Evolutionary conservation across 371 early-diverging fungal genomes (phyloP).

Genomic region (Parasitella parasitica): DNA sequence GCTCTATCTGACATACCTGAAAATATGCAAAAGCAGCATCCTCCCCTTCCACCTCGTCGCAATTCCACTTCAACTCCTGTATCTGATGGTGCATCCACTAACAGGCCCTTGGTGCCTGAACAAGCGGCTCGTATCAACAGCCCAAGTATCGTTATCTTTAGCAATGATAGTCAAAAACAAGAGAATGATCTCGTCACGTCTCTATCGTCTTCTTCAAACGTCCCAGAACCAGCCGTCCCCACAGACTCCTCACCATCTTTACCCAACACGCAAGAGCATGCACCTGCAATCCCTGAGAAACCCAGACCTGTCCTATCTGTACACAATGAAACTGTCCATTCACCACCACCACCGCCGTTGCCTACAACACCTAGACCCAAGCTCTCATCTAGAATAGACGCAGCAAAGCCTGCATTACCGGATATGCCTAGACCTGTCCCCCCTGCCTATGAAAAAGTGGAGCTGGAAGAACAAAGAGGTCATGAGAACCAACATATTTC

Average conservation of each 20-base stretch:
- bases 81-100: not conserved
- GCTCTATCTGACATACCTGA: not conserved
- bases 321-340: not conserved
- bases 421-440: not conserved
- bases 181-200: too few relatives aligned
- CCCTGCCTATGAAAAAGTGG: not conserved
- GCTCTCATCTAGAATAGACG: not conserved
- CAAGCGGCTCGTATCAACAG: not conserved
- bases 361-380: conserved; percentile 4
- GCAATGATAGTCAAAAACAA: not conserved
- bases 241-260: not conserved
- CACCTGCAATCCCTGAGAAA: not conserved
- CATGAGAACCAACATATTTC: too few relatives aligned
- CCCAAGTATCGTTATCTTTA: not conserved
- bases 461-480: not conserved
- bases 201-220: not conserved
- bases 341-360: conserved; percentile 2
- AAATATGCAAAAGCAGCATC: not conserved
- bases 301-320: not conserved
- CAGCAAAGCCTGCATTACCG: not conserved
- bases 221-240: not conserved
- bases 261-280: not conserved
- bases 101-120: not conserved
- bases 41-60: conserved; percentile 12
- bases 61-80: conserved; percentile 3